These are phyloP conservation scores for Nicotiana tomentosiformis DNA, from an alignment of 257 asterid species.

Conservation along the genomic window DNA sequence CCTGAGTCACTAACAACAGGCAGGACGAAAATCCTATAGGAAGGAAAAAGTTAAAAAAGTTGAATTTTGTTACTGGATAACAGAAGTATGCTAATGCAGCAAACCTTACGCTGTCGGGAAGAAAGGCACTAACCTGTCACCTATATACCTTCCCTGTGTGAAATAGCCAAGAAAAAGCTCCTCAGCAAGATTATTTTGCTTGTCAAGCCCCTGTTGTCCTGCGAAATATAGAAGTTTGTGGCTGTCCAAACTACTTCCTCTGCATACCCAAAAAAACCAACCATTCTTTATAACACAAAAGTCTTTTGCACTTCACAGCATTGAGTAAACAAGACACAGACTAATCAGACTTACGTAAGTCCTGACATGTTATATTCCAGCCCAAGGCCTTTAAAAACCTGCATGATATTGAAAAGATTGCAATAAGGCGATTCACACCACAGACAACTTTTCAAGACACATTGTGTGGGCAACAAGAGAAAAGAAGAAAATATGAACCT, in stretches of 20 bases:
- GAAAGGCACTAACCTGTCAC: conserved; percentile 54
- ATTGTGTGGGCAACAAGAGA: not conserved
- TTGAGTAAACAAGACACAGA: not conserved
- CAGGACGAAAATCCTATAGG: not conserved
- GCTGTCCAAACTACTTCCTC: conserved; percentile 67
- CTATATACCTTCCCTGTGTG: conserved; percentile 69
- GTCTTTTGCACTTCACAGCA: not conserved
- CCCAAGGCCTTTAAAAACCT: conserved; percentile 57
- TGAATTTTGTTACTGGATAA: not conserved
- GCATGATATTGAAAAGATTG: conserved; percentile 12
- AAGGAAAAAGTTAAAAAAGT: not conserved
- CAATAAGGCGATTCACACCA: not conserved
- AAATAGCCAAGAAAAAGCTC: conserved; percentile 73
- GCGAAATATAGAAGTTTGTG: conserved; percentile 62
- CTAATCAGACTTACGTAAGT: conserved; percentile 46
- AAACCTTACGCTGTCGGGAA: not conserved
- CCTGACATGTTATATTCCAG: conserved; percentile 49
- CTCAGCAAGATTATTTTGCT: conserved; percentile 73
- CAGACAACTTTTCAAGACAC: not conserved
- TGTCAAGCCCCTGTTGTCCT: conserved; percentile 52
- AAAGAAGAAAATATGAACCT: conserved; percentile 34
- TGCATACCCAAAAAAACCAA: conserved; percentile 24
- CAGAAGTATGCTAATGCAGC: not conserved
- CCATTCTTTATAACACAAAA: not conserved
- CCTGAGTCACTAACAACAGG: not conserved